Base-by-base conservation (phyloP, 2,329 filamentous ascomycete genomes). In the Xylariales sp. region DNA sequence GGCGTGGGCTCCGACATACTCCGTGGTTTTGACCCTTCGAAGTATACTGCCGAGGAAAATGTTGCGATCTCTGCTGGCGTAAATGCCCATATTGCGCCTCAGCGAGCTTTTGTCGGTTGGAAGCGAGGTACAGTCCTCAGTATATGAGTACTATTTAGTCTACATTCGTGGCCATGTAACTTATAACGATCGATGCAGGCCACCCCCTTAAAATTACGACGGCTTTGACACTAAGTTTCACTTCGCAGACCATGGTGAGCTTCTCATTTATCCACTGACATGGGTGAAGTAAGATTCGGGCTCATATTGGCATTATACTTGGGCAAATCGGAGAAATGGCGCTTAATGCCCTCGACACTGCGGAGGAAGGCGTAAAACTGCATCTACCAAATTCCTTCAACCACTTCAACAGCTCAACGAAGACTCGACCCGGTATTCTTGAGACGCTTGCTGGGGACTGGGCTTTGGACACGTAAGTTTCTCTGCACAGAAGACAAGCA, bases 381-480 rank as follows among this genome's bases (percentile, higher is more conserved):
- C 39, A 42, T 10, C 40, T 48, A 7, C 42, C 44, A 4, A 48
- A 44, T 31, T 46, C 44, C 5, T 44, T 43, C 25, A 39, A 46
- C 20, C 8, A 44, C n/a, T 48, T 38, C 38, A 48, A 48, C 14
- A 38, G 46, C 21, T 22, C 46, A 3, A 40, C 46, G 7, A 27
- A 32, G 22, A 46, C 34, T 3, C 37, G 38, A 12, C 46, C 46
- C 10, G 46, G 42, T 4, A 44, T 48, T 27, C 29, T 48, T 14
- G 31, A 46, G 15, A 46, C 46, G 6, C 41, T 48, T 8, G 37
- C 46, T 3, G 25, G 36, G 10, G 20, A 43, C 9, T 48, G 46
- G 46, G 35, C 46, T 8, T 36, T 48, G 14, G 46, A 48, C 24
- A 44, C 40, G 46, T 48, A 31, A 44, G 46, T 11, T 18, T 19